Evolutionary conservation across 441 rosid species (phyloP), one percentile per base, ranked within the genome.

Genomic region (Rhodomyrtus psidioides): DNA sequence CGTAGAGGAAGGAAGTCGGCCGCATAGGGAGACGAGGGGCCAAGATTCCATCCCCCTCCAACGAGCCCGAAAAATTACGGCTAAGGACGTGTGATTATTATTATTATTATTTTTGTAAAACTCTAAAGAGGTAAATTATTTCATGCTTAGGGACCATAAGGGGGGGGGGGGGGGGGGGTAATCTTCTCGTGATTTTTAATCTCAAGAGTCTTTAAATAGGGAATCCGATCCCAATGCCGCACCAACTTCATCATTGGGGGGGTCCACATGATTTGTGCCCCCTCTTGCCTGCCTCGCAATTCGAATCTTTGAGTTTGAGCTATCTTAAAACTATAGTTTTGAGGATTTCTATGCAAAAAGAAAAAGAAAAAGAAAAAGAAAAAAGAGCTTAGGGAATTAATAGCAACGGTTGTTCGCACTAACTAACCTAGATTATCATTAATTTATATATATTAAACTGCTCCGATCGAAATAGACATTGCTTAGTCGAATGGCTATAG

Each of bases 81-180:
- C n/a, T n/a, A n/a, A n/a, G n/a, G n/a, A n/a, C n/a, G n/a, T n/a
- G n/a, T n/a, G n/a, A n/a, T n/a, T n/a, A n/a, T n/a, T n/a, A n/a
- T n/a, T n/a, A n/a, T n/a, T n/a, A n/a, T n/a, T n/a, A n/a, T n/a
- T n/a, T n/a, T n/a, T n/a, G n/a, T n/a, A n/a, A n/a, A n/a, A n/a
- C n/a, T n/a, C 34, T 34, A 34, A 34, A 34, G 34, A 21, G 51
- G n/a, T 21, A 13, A 13, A 39, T 70, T 21, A 42, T 70, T 70
- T 39, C 9, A 1, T 34, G 49, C 5, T 2, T 1, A 12, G 46
- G 42, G 46, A 19, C 26, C 2, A 34, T 3, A 0, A 0, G 6
- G 1, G 76, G 42, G 17, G 5, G 6, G 76, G 42, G 17, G 5
- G 6, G 75, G 19, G 2, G 9, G 46, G 14, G 76, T 34, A 19